Evolutionary conservation across 1,284 basidiomycete genomes (phyloP), one percentile per base, ranked within the genome.

Genomic region (Papiliotrema laurentii): DNA sequence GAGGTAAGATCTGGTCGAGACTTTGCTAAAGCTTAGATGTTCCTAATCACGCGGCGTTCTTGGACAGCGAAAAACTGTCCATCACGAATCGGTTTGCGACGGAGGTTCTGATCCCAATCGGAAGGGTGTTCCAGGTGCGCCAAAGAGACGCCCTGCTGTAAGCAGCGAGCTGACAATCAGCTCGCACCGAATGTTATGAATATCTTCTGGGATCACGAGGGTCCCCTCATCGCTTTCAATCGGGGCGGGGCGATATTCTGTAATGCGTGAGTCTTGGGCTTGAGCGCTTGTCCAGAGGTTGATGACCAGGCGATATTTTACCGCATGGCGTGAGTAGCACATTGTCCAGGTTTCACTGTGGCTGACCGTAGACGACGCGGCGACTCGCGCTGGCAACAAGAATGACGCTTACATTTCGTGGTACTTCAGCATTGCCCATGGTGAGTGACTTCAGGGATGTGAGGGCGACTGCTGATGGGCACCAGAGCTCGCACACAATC

Each of bases 191-290:
- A 80, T 0, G 86, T 85, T 48, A 64, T 97, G 55, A 88, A 93
- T 61, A 80, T 98, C 2, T 97, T 97, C 69, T 86, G 84, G 71
- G 92, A 98, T 64, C 66, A 79, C 10, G 75, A 77, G 5, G 92
- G 93, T 1, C 86, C 84, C 1, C 75, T 86, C 18, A 96, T 97
- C 53, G 94, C 93, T 0, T 97, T 97, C 78, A 98, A 97, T 70
- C 79, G 90, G 26, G 84, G 83, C 45, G 91, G 89, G 3, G 86
- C 86, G 51, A 79, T 98, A 26, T 97, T 91, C 75, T 76, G 97
- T 58, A 97, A 97, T 67, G 75, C 93, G 61, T 71, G 46, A 68
- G 76, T 58, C 10, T 5, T 10, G 5, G 13, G 18, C 11, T 5
- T 25, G 19, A n/a, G 28, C 6, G 24, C 19, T 35, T 18, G 30